A percentile compares a stretch with the other conserved stretches of the same genome.
Evolutionary conservation across 2,329 filamentous ascomycete genomes (phyloP).

Genomic region (Neonectria magnoliae): DNA sequence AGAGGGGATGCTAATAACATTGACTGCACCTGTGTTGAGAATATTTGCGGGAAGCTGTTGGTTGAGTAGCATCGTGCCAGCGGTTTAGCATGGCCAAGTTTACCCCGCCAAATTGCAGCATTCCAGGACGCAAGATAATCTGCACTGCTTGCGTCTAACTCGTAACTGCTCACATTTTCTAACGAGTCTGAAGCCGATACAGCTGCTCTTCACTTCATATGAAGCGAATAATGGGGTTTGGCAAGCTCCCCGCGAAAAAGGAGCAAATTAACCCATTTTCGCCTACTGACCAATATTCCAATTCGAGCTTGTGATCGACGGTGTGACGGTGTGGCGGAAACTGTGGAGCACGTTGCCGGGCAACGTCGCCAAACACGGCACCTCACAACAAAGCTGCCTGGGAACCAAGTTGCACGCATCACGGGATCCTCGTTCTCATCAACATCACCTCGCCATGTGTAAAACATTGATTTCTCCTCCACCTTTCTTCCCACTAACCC

Average conservation of each 20-base stretch:
- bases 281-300: neutral
- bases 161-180: neutral
- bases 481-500: constrained; percentile 39
- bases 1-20: neutral
- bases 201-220: neutral
- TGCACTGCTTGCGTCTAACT: neutral
- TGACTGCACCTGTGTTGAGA: neutral
- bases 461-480: constrained; percentile 27
- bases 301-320: constrained; percentile 32
- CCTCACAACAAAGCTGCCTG: constrained; percentile 34
- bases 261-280: neutral
- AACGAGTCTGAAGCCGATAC: neutral
- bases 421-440: constrained; percentile 13
- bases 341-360: constrained; percentile 38
- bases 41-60: neutral
- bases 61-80: neutral
- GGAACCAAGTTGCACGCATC: neutral
- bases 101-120: neutral
- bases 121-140: neutral
- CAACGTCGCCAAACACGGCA: constrained; percentile 41
- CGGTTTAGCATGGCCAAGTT: neutral
- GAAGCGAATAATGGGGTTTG: neutral
- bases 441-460: constrained; percentile 43
- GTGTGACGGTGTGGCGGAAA: constrained; percentile 19
- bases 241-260: neutral